Percentiles rank a stretch among this genome's conserved stretches.
These are phyloP conservation scores for Coemansia sp. DNA, from an alignment of 192 early-diverging fungal genomes.

Conservation along the genomic window DNA sequence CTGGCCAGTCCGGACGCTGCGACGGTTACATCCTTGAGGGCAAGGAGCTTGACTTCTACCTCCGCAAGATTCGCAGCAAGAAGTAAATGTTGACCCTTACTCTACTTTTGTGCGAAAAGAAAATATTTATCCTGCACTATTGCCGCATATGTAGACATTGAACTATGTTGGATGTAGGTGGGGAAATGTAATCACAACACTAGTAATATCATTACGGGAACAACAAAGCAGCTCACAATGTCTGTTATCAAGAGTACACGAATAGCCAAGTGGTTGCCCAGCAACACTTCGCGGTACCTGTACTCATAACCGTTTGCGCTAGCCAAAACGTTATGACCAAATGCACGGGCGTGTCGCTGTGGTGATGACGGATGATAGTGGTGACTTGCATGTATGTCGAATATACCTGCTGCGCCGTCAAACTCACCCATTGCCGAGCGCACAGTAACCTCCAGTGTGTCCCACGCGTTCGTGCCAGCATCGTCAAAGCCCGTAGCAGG, in stretches of 20 bases:
- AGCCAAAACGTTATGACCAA: slow-evolving; percentile 14
- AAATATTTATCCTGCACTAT: slow-evolving; percentile 24
- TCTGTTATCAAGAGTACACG: slow-evolving; percentile 51
- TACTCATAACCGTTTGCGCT: slow-evolving; percentile 32
- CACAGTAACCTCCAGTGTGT: slow-evolving; percentile 60
- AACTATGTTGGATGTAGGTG: too few species aligned
- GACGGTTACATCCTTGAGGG: slow-evolving; percentile 99
- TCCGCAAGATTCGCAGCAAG: slow-evolving; percentile 79
- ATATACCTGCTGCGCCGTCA: slow-evolving; percentile 62
- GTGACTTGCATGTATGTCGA: slow-evolving; percentile 52
- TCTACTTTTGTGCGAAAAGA: slow-evolving; percentile 27
- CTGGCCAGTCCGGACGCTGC: slow-evolving; percentile 95
- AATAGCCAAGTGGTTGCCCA: slow-evolving; percentile 53
- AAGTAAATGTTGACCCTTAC: slow-evolving; percentile 42
- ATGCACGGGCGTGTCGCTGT: background rate
- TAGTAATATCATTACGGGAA: slow-evolving; percentile 27
- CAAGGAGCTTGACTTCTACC: slow-evolving; percentile 99
- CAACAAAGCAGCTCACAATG: slow-evolving; percentile 16
- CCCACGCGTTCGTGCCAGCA: slow-evolving; percentile 6
- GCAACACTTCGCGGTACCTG: slow-evolving; percentile 54
- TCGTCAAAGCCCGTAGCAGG: slow-evolving; percentile 1
- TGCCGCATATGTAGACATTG: background rate
- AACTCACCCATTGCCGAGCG: slow-evolving; percentile 66
- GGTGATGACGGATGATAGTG: background rate
- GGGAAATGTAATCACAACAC: background rate